These are phyloP conservation scores for Coemansia javaensis DNA, from an alignment of 192 early-diverging fungal species.

Conservation along the genomic window DNA sequence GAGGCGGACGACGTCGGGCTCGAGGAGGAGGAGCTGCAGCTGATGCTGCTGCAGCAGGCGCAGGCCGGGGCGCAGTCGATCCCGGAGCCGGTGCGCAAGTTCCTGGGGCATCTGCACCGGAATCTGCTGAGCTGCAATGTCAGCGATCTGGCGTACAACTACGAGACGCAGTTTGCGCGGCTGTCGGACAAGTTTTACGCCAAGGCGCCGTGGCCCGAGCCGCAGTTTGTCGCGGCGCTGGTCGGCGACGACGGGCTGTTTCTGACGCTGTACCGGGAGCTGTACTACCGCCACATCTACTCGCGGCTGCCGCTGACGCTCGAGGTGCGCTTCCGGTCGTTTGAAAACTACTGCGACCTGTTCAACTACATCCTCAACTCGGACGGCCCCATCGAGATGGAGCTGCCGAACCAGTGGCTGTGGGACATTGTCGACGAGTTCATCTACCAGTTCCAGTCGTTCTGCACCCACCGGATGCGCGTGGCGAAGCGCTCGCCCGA, in stretches of 20 bases:
- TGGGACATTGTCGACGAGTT: constrained; percentile 99
- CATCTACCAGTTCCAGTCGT: constrained; percentile 98
- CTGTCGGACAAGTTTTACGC: constrained; percentile 88
- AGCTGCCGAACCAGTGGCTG: constrained; percentile 97
- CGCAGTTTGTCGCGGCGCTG: constrained; percentile 72
- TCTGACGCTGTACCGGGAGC: constrained; percentile 89
- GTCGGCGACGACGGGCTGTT: constrained; percentile 80
- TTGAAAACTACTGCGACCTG: constrained; percentile 94
- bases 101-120: constrained; percentile 75
- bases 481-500: constrained; percentile 72
- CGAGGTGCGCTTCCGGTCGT: constrained; percentile 87
- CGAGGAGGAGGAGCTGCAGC: constrained; percentile 35
- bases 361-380: constrained; percentile 92
- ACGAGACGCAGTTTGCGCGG: constrained; percentile 85
- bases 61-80: constrained; percentile 55
- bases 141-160: constrained; percentile 81
- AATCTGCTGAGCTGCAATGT: constrained; percentile 75
- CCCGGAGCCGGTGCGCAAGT: constrained; percentile 81
- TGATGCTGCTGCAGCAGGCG: constrained; percentile 29
- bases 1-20: constrained; percentile 33
- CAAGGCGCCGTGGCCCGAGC: constrained; percentile 86
- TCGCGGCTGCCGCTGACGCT: constrained; percentile 82
- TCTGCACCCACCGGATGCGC: constrained; percentile 90
- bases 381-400: constrained; percentile 79
- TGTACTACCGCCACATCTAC: constrained; percentile 97